Evolutionary conservation across 2,329 filamentous ascomycete genomes (phyloP).

Genomic region (Pseudogymnoascus sp.): DNA sequence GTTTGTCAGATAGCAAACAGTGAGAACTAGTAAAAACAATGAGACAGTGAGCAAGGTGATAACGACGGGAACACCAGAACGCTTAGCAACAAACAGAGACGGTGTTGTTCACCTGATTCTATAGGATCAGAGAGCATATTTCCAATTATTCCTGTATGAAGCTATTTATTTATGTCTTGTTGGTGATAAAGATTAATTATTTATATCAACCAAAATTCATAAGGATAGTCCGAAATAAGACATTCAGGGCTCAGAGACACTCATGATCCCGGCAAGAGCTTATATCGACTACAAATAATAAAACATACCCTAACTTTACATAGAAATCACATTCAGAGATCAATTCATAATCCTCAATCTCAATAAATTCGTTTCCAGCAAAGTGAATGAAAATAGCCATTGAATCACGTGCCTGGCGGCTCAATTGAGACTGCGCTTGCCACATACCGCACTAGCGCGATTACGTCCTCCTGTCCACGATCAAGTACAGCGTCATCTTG

Average conservation of each 20-base stretch:
- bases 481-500: slow-evolving; percentile 11
- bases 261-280: neutral
- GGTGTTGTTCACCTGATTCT: neutral
- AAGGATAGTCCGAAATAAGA: neutral
- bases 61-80: neutral
- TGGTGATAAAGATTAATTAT: neutral
- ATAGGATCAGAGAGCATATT: neutral
- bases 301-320: neutral
- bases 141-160: neutral
- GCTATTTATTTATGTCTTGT: neutral
- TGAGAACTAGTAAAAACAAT: neutral
- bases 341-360: neutral
- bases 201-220: neutral
- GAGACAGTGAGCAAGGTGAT: neutral
- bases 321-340: neutral
- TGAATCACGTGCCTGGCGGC: neutral
- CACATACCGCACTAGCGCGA: slow-evolving; percentile 1
- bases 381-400: slow-evolving; percentile 5
- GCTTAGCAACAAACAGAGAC: neutral
- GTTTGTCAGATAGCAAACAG: neutral
- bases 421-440: neutral
- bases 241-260: neutral
- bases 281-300: neutral
- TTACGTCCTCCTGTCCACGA: slow-evolving; percentile 3
- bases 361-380: neutral